Base-by-base conservation (phyloP, 192 early-diverging fungal species). In the Rhizophagus sp. region DNA sequence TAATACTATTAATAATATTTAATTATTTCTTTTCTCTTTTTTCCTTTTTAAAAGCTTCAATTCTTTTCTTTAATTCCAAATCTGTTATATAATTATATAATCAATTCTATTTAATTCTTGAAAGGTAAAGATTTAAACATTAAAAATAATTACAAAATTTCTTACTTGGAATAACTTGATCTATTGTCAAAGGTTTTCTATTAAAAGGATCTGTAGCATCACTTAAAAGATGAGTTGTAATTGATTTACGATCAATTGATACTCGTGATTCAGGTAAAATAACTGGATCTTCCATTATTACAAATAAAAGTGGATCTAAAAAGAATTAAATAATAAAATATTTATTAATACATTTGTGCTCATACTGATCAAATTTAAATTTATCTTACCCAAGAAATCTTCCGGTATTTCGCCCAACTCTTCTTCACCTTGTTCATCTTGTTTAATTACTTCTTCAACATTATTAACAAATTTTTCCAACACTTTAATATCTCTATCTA, bases 171-270 rank as follows among this genome's bases (percentile, higher is more conserved):
- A 93, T 87, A 24, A 97, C 92, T 88, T 94, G 92, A 15, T 96
- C 93, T 75, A 97, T 95, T 1, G 89, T 89, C 67, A 99, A 85
- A 22, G 95, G 95, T 50, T 90, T 91, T 50, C 97, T 92, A 83
- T 97, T 99, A 84, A 98, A 98, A 36, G 98, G 98, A 87, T 99
- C 98, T 19, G 91, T 89, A 6, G 90, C 85, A 75, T 97, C 94
- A 72, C 94, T 95, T 47, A 99, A 85, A 76, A 98, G 82, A 83
- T 97, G 95, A 13, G 93, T 88, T 80, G 92, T 92, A 79, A 99
- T 97, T 1, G 94, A 97, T 24, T 95, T 91, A 44, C 94, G 84
- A 80, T 99, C 98, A 79, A 99, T 91, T 22, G 92, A 90, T 3
- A 85, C 86, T 62, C 88, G 88, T 3, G 95, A 96, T 0, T 92